Conservation (phyloP, 2,329 filamentous ascomycete genomes). For the Pseudogymnoascus sp. region DNA sequence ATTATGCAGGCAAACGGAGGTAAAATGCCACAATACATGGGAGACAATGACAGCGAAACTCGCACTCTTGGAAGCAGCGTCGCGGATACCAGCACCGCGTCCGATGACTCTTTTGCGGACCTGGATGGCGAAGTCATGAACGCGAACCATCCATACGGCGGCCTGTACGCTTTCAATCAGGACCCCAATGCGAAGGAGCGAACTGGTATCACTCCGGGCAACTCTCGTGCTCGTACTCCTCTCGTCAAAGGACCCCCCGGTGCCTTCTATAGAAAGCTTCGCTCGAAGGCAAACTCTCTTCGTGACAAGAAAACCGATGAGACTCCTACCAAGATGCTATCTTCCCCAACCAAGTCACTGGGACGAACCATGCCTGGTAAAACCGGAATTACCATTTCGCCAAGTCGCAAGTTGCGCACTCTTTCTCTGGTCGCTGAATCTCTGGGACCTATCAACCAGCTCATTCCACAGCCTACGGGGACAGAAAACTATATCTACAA, state of each 20-base stretch:
- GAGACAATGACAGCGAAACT: not conserved
- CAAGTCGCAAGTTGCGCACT: conserved; percentile 1
- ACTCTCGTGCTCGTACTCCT: conserved; percentile 10
- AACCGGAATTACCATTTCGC: not conserved
- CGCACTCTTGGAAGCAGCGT: not conserved
- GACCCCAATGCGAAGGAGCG: not conserved
- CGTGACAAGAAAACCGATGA: not conserved
- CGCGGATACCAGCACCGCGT: not conserved
- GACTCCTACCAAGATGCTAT: not conserved
- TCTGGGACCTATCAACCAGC: not conserved
- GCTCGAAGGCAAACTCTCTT: conserved; percentile 11
- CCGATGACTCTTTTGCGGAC: not conserved
- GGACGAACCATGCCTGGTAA: not conserved
- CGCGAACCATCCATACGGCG: not conserved
- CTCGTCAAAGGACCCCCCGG: conserved; percentile 20
- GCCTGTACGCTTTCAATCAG: not conserved
- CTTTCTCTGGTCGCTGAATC: not conserved
- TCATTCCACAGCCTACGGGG: not conserved
- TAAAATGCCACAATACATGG: conserved; percentile 2
- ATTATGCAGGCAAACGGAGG: not conserved
- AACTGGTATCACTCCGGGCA: not conserved
- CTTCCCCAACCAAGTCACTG: not conserved
- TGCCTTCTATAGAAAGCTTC: conserved; percentile 22
- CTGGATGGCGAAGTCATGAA: not conserved
- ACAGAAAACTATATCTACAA: conserved; percentile 22